A percentile compares a stretch with the other conserved stretches of the same genome.
phyloP scores from a whole-genome alignment of 2,329 filamentous ascomycete species.

The Macrophomina tecta region DNA sequence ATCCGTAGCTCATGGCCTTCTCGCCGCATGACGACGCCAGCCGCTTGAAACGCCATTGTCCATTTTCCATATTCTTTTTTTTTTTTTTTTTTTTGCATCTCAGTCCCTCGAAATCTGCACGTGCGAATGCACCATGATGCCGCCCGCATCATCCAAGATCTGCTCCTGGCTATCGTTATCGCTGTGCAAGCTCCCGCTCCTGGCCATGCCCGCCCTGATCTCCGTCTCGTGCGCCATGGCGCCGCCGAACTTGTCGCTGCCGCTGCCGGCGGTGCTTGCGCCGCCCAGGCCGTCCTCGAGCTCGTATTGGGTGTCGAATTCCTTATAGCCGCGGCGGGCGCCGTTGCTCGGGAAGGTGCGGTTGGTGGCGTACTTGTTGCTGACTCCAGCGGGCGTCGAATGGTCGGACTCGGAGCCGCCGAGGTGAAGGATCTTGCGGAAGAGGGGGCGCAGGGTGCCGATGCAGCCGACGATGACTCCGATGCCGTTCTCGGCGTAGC shows the following conservation, averaged over 20 bases:
- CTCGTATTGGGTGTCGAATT: constrained; percentile 25
- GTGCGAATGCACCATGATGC: constrained; percentile 29
- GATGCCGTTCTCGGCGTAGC: constrained; percentile 45
- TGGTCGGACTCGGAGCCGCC: constrained; percentile 28
- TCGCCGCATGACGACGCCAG: not conserved
- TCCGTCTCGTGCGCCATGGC: constrained; percentile 3
- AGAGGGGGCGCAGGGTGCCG: constrained; percentile 42
- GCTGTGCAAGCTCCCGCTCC: constrained; percentile 3
- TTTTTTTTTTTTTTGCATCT: not conserved
- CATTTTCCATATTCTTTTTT: not conserved
- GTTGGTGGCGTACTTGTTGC: constrained; percentile 4
- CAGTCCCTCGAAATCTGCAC: constrained; percentile 25
- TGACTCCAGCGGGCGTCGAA: not conserved
- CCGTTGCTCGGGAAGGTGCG: constrained; percentile 5
- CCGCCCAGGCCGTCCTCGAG: constrained; percentile 1
- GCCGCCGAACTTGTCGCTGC: constrained; percentile 6
- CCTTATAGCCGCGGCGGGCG: constrained; percentile 18
- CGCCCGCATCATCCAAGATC: constrained; percentile 66
- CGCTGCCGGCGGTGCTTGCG: not conserved
- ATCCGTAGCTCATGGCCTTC: not conserved
- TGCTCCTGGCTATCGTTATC: constrained; percentile 27
- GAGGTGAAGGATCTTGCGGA: constrained; percentile 36
- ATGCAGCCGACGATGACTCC: constrained; percentile 44
- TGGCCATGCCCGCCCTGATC: constrained; percentile 9
- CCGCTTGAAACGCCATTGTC: not conserved